Base-by-base conservation (phyloP, 495 filamentous ascomycete species). In the Penicillium goetzii region DNA sequence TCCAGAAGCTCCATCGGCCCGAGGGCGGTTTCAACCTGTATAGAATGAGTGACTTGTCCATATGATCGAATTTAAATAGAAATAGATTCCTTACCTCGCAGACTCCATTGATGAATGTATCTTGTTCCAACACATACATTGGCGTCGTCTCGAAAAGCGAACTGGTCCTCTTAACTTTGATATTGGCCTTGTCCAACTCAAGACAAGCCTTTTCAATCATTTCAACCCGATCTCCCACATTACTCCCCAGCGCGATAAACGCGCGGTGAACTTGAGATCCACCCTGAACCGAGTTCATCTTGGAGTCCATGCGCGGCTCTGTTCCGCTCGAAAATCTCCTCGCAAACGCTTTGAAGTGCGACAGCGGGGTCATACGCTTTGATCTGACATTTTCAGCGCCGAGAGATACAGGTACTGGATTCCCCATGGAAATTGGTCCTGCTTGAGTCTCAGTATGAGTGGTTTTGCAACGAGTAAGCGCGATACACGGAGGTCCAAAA, bases 111-210 rank as follows among this genome's bases (percentile, higher is more conserved):
- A 98, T 77, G 69, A 98, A 99, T 19, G 87, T 84, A 61, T 86
- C 86, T 72, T 99, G 95, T 69, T 97, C 89, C 64, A 89, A 77
- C 66, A 97, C 88, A 78, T 99, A 98, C 95, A 99, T 99, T 25
- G 95, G 91, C 62, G 91, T 86, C 8, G 94, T 99, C 78, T 98
- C 92, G 81, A 94, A 99, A 40, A 99, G 81, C 58, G 88, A 87
- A 71, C 95, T 97, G 0, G 94, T 97, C 67, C 88, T 79, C 58
- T 86, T 83, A 41, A 99, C 84, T 60, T 78, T 85, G 73, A 98
- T 91, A 53, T 83, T 86, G 36, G 85, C 79, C 32, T 76, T 72
- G 56, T 89, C 84, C 86, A 99, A 90, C 68, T 89, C 84, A 23
- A 79, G 80, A 73, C 92, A 92, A 1, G 95, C 93, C 60, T 82